phyloP scores from a whole-genome alignment of 1,284 basidiomycete species.

The Tetrapyrgos nigripes region DNA sequence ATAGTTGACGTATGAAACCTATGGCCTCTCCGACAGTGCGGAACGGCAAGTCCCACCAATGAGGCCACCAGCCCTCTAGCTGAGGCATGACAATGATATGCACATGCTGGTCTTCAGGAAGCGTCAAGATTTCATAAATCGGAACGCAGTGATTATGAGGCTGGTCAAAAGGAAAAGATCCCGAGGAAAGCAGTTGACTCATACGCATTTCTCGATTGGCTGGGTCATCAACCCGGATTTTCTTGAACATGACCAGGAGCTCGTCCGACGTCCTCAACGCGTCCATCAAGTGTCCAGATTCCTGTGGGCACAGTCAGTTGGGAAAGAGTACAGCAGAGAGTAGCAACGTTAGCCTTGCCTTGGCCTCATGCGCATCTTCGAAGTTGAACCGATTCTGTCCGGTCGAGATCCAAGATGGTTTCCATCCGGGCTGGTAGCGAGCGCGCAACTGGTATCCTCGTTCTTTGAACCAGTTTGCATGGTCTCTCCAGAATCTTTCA shows the following conservation, averaged over 20 bases:
- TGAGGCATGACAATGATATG: constrained; percentile 39
- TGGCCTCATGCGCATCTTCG: constrained; percentile 23
- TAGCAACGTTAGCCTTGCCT: constrained; percentile 3
- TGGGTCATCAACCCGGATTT: constrained; percentile 19
- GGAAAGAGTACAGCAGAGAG: constrained; percentile 4
- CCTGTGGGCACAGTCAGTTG: not conserved
- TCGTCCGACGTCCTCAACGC: constrained; percentile 38
- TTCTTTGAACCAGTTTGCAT: constrained; percentile 31
- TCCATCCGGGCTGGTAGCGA: constrained; percentile 42
- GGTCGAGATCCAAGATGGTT: too few relatives aligned
- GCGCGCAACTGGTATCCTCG: constrained; percentile 42
- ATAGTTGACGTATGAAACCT: constrained; percentile 36
- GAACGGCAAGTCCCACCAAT: constrained; percentile 21
- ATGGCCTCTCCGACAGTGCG: constrained; percentile 38
- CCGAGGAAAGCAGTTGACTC: constrained; percentile 24
- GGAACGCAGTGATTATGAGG: constrained; percentile 43
- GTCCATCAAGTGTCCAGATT: constrained; percentile 30
- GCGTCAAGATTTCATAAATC: constrained; percentile 35
- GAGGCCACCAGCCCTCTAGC: constrained; percentile 18
- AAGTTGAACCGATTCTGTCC: constrained; percentile 10
- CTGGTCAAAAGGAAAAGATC: constrained; percentile 20
- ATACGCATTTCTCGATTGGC: constrained; percentile 22
- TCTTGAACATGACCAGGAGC: constrained; percentile 35
- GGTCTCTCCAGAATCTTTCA: constrained; percentile 36
- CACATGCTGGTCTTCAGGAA: constrained; percentile 24